Evolutionary conservation across 192 early-diverging fungal species (phyloP).

Genomic region (Spizellomyces sp.): DNA sequence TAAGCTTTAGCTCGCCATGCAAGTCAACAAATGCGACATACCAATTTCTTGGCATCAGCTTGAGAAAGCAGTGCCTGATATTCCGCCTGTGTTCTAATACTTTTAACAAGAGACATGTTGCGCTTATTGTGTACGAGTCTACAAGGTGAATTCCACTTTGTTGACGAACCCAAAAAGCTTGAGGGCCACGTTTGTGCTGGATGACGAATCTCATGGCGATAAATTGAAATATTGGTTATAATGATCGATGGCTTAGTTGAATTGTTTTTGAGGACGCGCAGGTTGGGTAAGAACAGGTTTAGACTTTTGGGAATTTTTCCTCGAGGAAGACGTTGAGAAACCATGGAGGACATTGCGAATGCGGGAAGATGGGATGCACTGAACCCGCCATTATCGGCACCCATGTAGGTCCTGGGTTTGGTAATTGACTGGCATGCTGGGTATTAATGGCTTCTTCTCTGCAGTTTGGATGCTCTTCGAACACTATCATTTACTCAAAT

Average conservation of each 20-base stretch:
- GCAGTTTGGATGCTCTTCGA: slow-evolving; percentile 36
- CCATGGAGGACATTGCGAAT: slow-evolving; percentile 32
- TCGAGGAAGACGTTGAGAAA: not conserved
- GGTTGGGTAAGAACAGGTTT: too few species aligned
- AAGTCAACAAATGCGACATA: slow-evolving; percentile 1
- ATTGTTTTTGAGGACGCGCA: too few species aligned
- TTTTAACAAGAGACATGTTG: slow-evolving; percentile 15
- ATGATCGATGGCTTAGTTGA: too few species aligned
- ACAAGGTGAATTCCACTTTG: too few species aligned
- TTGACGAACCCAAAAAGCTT: too few species aligned
- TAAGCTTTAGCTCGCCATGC: not conserved
- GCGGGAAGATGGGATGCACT: slow-evolving; percentile 69
- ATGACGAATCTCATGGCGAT: too few species aligned
- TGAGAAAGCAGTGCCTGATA: slow-evolving; percentile 27
- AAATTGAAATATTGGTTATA: too few species aligned
- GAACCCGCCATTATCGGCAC: slow-evolving; percentile 57
- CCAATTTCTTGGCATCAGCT: slow-evolving; percentile 25
- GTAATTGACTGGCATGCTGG: not conserved
- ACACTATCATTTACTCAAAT: slow-evolving; percentile 79
- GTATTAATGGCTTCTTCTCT: not conserved
- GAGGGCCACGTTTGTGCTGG: too few species aligned
- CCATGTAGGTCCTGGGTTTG: slow-evolving; percentile 39
- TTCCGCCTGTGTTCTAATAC: slow-evolving; percentile 19
- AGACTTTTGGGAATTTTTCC: too few species aligned
- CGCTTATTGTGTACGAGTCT: too few species aligned